These are phyloP conservation scores for Nitzschia inconspicua DNA, from an alignment of 108 stramenopile species.

Conservation along the genomic window DNA sequence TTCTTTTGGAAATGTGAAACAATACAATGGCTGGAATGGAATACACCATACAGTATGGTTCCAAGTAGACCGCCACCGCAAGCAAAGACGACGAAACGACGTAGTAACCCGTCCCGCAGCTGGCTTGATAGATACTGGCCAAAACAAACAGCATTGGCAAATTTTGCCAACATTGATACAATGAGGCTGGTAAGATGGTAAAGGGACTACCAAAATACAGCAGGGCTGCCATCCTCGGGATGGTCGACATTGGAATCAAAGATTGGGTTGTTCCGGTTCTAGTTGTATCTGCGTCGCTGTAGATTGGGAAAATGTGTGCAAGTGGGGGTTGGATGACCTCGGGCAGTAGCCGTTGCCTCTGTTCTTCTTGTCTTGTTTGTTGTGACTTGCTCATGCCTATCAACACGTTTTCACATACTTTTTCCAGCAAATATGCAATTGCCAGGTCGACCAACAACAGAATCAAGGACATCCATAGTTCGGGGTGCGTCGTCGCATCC, in stretches of 20 bases:
- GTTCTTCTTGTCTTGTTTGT: slow-evolving; percentile 12
- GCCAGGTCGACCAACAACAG: slow-evolving; percentile 25
- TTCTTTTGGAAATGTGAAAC: background rate
- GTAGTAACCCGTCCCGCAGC: slow-evolving; percentile 12
- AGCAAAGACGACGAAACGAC: slow-evolving; percentile 34
- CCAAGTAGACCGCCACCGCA: slow-evolving; percentile 53
- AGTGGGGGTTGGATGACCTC: slow-evolving; percentile 25
- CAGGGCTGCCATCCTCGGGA: slow-evolving; percentile 41
- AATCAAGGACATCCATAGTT: slow-evolving; percentile 7
- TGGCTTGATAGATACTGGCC: slow-evolving; percentile 30
- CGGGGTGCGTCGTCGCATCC: background rate
- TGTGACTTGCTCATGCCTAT: background rate
- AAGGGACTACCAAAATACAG: slow-evolving; percentile 60
- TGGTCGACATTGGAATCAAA: slow-evolving; percentile 24
- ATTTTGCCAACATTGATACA: slow-evolving; percentile 40
- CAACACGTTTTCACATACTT: slow-evolving; percentile 9
- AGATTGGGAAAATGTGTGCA: slow-evolving; percentile 20
- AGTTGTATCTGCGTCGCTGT: background rate
- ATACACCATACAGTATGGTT: slow-evolving; percentile 40
- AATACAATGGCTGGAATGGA: slow-evolving; percentile 39
- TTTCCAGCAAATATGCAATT: slow-evolving; percentile 21
- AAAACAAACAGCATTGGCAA: slow-evolving; percentile 42
- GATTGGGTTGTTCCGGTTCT: slow-evolving; percentile 4
- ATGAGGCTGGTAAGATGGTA: slow-evolving; percentile 30
- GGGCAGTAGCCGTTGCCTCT: slow-evolving; percentile 16